Base-by-base conservation (phyloP, 1,139 yeast species). In the Suhomyces panamericanus region DNA sequence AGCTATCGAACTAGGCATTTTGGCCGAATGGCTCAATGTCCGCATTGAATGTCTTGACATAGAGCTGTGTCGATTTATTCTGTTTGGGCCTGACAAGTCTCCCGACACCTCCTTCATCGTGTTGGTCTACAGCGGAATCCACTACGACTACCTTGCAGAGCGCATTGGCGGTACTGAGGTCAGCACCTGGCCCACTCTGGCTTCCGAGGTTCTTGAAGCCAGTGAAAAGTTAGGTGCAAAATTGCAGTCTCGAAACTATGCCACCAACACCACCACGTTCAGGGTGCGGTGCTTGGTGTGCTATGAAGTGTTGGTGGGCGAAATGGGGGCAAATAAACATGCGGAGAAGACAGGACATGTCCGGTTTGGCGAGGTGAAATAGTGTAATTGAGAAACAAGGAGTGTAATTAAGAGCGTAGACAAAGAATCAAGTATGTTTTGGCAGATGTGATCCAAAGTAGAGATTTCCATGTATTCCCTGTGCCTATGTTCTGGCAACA, bases 1-100 rank as follows among this genome's bases (percentile, higher is more conserved):
- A 7, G 95, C 90, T 4, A 86, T 87, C 36, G 96, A 87, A 59
- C 66, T 87, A 45, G 81, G 83, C 12, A 83, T 87, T 9, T 62
- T 87, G 29, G 77, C 89, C 1, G 70, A 74, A 28, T 71, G 77
- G 56, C 71, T 85, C 41, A 66, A 70, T 3, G 62, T 85, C 6
- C 71, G 79, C 5, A 81, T 87, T 32, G 70, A 76, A 46, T 83
- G 89, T 24, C 63, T 86, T 32, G 95, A 87, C 56, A 80, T 87
- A 20, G 87, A 83, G 55, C 83, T 82, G 54, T 80, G 81, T 3
- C 70, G 80, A 35, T 63, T 78, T 38, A 86, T 85, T 52, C 69
- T 69, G 39, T 86, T 86, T 47, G 70, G 66, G 44, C 60, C 60
- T 40, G 73, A 81, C 69, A 51, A 75, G 65, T 55, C 47, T 11